Conservation (phyloP, 441 rosid species). For the Melastoma candidum region DNA sequence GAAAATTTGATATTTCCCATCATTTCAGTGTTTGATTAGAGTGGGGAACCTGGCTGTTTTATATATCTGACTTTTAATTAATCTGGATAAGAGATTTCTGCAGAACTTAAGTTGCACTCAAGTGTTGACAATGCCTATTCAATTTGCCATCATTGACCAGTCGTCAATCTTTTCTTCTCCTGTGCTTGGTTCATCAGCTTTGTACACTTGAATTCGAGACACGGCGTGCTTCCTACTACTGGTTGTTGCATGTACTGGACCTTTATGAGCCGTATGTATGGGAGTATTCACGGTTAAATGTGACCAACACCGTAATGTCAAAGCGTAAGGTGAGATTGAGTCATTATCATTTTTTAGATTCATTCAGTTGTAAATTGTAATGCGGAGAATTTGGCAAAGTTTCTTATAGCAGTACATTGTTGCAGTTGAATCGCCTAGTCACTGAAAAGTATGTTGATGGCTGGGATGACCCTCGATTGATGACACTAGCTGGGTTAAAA, state of each 20-base stretch:
- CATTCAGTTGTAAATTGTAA: no score
- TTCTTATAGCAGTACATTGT: slow-evolving; percentile 1
- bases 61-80: no score
- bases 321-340: slow-evolving; percentile 68
- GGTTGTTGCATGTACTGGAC: slow-evolving; percentile 56
- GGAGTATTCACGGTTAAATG: slow-evolving; percentile 92
- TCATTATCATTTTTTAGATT: background rate
- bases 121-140: no score
- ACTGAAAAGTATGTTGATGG: slow-evolving; percentile 85
- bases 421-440: slow-evolving; percentile 78
- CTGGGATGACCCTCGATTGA: slow-evolving; percentile 80
- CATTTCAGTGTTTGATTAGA: no score
- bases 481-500: slow-evolving; percentile 94
- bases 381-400: no score
- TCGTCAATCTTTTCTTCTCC: background rate
- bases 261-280: slow-evolving; percentile 88
- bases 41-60: no score
- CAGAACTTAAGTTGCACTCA: no score
- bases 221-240: slow-evolving; percentile 51
- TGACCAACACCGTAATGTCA: slow-evolving; percentile 90
- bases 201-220: slow-evolving; percentile 94
- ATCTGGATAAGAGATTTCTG: no score
- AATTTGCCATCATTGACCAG: no score
- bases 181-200: slow-evolving; percentile 36
- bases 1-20: no score